These are phyloP conservation scores for Chaetomium fimeti DNA, from an alignment of 495 filamentous ascomycete genomes.

Conservation along the genomic window DNA sequence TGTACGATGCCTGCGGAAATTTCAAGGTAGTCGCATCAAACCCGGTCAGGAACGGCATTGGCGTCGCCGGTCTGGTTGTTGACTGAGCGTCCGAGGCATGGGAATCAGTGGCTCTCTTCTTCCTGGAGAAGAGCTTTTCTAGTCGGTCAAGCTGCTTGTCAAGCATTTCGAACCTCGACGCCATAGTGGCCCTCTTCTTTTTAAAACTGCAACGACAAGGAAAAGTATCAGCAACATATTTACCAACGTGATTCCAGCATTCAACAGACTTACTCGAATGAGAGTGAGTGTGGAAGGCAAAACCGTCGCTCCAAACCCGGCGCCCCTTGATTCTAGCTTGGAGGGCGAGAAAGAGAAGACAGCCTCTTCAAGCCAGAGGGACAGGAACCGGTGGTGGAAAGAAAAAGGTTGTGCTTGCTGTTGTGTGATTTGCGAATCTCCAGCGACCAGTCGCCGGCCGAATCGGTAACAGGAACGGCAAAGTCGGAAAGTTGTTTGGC, in stretches of 20 bases:
- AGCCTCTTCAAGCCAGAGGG: background rate
- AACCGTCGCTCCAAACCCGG: background rate
- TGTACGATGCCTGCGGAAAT: constrained; percentile 49
- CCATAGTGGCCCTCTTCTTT: constrained; percentile 23
- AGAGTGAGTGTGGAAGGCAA: background rate
- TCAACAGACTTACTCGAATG: background rate
- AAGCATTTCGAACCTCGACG: constrained; percentile 30
- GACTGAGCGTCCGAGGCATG: background rate
- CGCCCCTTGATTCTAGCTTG: background rate
- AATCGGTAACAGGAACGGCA: background rate
- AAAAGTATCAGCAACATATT: background rate
- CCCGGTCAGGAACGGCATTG: constrained; percentile 3
- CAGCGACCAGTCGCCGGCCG: background rate
- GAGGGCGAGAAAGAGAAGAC: background rate
- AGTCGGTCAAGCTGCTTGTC: constrained; percentile 31
- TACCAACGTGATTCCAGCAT: background rate
- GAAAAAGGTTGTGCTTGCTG: background rate
- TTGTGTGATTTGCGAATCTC: background rate
- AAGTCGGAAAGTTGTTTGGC: constrained; percentile 16
- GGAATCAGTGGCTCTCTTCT: constrained; percentile 20
- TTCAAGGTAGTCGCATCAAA: constrained; percentile 18
- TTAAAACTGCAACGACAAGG: background rate
- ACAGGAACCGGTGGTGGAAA: background rate
- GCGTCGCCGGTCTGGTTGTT: constrained; percentile 13
- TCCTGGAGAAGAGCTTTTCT: constrained; percentile 37